Conservation (phyloP, 2,329 filamentous ascomycete species). For the Daldinia sp. region DNA sequence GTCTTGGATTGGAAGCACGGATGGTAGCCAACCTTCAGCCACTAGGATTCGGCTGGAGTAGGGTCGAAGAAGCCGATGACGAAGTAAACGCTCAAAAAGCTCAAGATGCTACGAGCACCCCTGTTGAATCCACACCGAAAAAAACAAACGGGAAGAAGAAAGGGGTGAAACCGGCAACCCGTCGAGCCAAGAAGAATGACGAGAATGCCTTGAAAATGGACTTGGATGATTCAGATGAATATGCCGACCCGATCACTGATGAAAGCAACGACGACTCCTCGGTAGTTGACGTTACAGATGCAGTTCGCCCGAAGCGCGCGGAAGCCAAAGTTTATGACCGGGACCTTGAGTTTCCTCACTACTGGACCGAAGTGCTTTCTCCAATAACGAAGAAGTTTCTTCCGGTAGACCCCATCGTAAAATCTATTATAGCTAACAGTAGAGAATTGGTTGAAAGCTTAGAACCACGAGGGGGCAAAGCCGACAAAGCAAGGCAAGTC, state of each 20-base stretch:
- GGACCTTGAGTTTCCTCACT: slow-evolving; percentile 84
- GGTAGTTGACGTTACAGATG: slow-evolving; percentile 62
- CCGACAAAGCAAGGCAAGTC: slow-evolving; percentile 86
- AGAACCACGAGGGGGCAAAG: slow-evolving; percentile 82
- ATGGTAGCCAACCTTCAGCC: slow-evolving; percentile 88
- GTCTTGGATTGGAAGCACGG: slow-evolving; percentile 80
- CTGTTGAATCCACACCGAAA: slow-evolving; percentile 45
- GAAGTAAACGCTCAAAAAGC: slow-evolving; percentile 50
- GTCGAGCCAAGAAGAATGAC: slow-evolving; percentile 39
- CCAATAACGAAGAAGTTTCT: slow-evolving; percentile 81
- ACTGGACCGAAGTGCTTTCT: slow-evolving; percentile 92
- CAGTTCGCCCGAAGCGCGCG: slow-evolving; percentile 52
- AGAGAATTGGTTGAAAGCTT: slow-evolving; percentile 77
- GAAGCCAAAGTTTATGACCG: slow-evolving; percentile 68
- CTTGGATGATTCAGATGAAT: slow-evolving; percentile 57
- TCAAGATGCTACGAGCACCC: slow-evolving; percentile 26
- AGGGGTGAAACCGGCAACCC: slow-evolving; percentile 37
- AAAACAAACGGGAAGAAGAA: slow-evolving; percentile 47
- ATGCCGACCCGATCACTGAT: slow-evolving; percentile 56
- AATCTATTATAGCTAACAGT: slow-evolving; percentile 73
- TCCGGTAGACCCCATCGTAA: slow-evolving; percentile 79
- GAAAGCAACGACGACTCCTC: slow-evolving; percentile 68
- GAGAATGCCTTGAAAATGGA: slow-evolving; percentile 42
- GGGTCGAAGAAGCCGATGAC: slow-evolving; percentile 77
- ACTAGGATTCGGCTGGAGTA: slow-evolving; percentile 89